Conservation (phyloP, 2,329 filamentous ascomycete genomes). For the Hypoxylon sp. region DNA sequence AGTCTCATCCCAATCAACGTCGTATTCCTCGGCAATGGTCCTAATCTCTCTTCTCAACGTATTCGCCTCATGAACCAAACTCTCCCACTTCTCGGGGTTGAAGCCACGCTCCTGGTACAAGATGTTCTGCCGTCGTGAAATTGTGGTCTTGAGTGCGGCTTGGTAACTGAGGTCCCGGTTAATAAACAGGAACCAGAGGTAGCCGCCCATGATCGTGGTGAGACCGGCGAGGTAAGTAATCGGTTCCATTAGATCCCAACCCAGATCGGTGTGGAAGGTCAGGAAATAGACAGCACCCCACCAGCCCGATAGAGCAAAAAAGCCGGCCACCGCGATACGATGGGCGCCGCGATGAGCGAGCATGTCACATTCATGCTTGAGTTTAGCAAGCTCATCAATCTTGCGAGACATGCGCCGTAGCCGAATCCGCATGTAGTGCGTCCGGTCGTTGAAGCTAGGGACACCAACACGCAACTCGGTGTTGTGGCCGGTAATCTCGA, state of each 20-base stretch:
- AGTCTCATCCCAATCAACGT: conserved; percentile 89
- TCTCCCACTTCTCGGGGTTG: conserved; percentile 82
- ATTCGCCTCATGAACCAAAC: conserved; percentile 84
- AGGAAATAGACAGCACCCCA: conserved; percentile 85
- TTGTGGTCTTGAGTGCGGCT: conserved; percentile 87
- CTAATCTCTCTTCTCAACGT: conserved; percentile 83
- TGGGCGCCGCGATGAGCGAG: conserved; percentile 84
- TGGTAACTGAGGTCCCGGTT: conserved; percentile 91
- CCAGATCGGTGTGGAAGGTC: conserved; percentile 79
- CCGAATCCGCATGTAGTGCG: conserved; percentile 85
- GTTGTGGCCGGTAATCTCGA: conserved; percentile 80
- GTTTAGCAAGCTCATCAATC: conserved; percentile 76
- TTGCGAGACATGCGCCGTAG: conserved; percentile 78
- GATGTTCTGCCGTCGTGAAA: conserved; percentile 81
- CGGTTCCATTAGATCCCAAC: conserved; percentile 93
- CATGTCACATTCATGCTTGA: conserved; percentile 86
- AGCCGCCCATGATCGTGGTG: conserved; percentile 87
- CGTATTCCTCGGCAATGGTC: conserved; percentile 85
- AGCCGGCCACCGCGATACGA: conserved; percentile 83
- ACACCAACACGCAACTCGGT: conserved; percentile 82
- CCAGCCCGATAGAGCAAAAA: conserved; percentile 80
- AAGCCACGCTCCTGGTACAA: conserved; percentile 84
- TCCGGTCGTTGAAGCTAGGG: conserved; percentile 91
- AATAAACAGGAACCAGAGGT: conserved; percentile 94
- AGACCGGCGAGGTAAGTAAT: conserved; percentile 92